phyloP scores from a whole-genome alignment of 108 stramenopile genomes.

The Parietichytrium sp. region DNA sequence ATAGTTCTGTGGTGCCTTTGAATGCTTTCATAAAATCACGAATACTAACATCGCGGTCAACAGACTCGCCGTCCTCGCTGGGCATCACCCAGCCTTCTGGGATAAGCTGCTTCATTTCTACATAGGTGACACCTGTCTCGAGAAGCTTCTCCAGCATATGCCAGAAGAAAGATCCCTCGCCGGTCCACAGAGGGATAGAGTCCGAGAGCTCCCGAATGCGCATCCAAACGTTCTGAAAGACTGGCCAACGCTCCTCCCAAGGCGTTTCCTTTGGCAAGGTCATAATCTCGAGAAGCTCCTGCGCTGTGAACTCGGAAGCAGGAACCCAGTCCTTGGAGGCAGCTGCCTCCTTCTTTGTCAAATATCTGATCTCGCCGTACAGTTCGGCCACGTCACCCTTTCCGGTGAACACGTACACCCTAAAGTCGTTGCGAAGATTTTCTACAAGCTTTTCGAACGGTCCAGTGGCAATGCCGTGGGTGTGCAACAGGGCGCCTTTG shows the following conservation, averaged over 20 bases:
- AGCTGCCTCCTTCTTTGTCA: neutral
- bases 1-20: constrained; percentile 3
- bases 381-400: no score
- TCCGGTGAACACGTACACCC: neutral
- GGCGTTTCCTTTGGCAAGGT: neutral
- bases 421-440: neutral
- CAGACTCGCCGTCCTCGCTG: neutral
- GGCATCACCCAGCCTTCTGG: neutral
- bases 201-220: constrained; percentile 35
- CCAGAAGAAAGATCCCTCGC: constrained; percentile 25
- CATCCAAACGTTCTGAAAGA: constrained; percentile 30
- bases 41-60: neutral
- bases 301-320: neutral
- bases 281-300: neutral
- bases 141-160: constrained; percentile 15
- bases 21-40: constrained; percentile 32
- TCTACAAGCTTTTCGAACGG: neutral
- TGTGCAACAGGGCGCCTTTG: constrained; percentile 27
- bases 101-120: constrained; percentile 28
- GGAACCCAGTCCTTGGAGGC: neutral
- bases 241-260: neutral
- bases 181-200: constrained; percentile 2
- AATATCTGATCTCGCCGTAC: constrained; percentile 10
- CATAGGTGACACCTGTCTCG: constrained; percentile 29
- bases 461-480: constrained; percentile 29